phyloP scores from a whole-genome alignment of 208 protist species.

The Novymonas esmeraldas region DNA sequence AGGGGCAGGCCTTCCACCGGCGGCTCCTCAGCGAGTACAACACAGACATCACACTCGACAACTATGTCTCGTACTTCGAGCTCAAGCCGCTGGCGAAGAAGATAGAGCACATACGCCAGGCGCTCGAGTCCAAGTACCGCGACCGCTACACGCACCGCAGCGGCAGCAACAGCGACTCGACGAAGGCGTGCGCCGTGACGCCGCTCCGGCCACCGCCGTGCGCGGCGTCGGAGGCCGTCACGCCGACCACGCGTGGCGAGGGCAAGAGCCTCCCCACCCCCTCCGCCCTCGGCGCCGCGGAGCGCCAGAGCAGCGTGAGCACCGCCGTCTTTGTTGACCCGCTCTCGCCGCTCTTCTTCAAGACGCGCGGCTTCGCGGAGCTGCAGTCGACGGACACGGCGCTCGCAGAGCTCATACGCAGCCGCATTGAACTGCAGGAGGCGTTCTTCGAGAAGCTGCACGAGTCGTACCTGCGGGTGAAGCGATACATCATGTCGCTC shows the following conservation, averaged over 20 bases:
- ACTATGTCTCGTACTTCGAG: conserved; percentile 84
- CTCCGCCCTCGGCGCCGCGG: neutral
- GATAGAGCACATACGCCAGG: conserved; percentile 54
- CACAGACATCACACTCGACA: conserved; percentile 80
- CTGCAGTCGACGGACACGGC: conserved; percentile 18
- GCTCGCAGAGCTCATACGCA: conserved; percentile 30
- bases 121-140: conserved; percentile 29
- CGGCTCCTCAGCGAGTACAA: conserved; percentile 87
- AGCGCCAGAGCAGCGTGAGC: neutral
- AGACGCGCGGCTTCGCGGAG: conserved; percentile 16
- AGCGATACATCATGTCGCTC: conserved; percentile 49
- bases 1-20: conserved; percentile 82
- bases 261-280: neutral
- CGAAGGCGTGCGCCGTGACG: neutral
- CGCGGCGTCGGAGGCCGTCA: conserved; percentile 16
- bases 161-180: neutral
- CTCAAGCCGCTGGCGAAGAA: conserved; percentile 80
- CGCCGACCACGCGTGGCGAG: conserved; percentile 5
- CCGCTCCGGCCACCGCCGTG: neutral
- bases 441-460: conserved; percentile 71
- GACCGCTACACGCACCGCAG: conserved; percentile 19
- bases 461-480: conserved; percentile 64
- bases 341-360: conserved; percentile 22
- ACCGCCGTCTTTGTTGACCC: conserved; percentile 20
- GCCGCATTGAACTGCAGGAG: conserved; percentile 43